phyloP scores from a whole-genome alignment of 805 yeast species.

The Sugiyamaella marilandica region DNA sequence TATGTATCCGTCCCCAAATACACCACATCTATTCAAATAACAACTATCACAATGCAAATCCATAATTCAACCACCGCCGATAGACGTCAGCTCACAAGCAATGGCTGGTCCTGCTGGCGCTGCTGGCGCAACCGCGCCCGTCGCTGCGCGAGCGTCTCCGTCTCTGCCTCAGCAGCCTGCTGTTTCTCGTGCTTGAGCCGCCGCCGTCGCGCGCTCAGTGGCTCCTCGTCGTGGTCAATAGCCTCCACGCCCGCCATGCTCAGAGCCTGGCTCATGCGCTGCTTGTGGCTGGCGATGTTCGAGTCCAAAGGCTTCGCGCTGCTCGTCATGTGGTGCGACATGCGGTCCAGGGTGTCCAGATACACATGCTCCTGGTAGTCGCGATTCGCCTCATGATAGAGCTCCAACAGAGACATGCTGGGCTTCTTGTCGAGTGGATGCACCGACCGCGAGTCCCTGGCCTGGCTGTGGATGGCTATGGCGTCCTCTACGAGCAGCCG shows the following conservation, averaged over 20 bases:
- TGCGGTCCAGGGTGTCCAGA: constrained; percentile 5
- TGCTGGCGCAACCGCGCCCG: constrained; percentile 16
- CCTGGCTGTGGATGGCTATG: constrained; percentile 13
- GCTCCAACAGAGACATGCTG: constrained; percentile 29
- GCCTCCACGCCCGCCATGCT: background rate
- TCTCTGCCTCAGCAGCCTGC: constrained; percentile 8
- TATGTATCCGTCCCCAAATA: too few species aligned
- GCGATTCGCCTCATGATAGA: constrained; percentile 28
- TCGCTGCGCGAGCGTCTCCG: constrained; percentile 21
- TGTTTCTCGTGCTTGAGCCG: constrained; percentile 23
- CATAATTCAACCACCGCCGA: background rate
- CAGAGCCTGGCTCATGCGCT: constrained; percentile 36
- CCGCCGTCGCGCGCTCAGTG: constrained; percentile 30
- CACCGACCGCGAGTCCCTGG: constrained; percentile 4
- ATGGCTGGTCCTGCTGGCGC: constrained; percentile 3
- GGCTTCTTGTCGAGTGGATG: constrained; percentile 29
- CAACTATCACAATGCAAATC: background rate
- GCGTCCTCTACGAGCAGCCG: constrained; percentile 25
- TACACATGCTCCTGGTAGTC: constrained; percentile 26
- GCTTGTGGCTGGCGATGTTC: constrained; percentile 56
- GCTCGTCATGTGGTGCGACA: constrained; percentile 23
- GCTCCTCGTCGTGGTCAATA: constrained; percentile 24
- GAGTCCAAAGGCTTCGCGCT: constrained; percentile 26
- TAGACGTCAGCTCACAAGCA: background rate
- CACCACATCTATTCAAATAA: too few species aligned